Base-by-base conservation (phyloP, 345 rosid species). In the Brassica rapa region DNA sequence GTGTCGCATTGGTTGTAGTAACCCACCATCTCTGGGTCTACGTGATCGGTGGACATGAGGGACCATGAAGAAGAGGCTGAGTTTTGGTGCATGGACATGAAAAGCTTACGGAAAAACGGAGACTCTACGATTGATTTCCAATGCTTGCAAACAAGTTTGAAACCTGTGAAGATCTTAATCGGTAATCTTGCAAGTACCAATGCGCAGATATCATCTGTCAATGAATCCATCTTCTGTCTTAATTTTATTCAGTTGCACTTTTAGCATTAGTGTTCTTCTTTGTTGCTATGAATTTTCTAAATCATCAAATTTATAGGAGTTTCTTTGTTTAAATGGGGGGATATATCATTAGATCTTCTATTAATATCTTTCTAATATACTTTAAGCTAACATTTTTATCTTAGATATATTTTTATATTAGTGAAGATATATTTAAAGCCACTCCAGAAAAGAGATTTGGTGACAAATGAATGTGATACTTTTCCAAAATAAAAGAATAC, bases 91-190 rank as follows among this genome's bases (percentile, higher is more conserved):
- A 1, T 46, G 12, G 69, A 62, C 1, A 46, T 1, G 62, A 16
- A 73, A 30, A 30, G 32, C 14, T 63, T 59, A 2, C 25, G 53
- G 51, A 73, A 51, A 73, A 10, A 51, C 8, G 24, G 7, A 32
- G 77, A 64, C 30, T 64, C 63, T 1, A 64, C 1, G 21, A 62
- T 8, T 53, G 24, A 53, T 53, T 53, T 53, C 59, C 59, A 53
- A 10, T 53, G 23, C 59, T 15, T 53, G 59, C 77, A 73, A 64
- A 64, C 63, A 0, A 73, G 35, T 51, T 73, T 23, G 14, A 14
- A 11, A 73, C 6, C 5, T 49, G 77, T 63, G 69, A 43, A 2
- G 62, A 12, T 62, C 49, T 62, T 46, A 62, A 62, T 6, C 6
- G 69, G 76, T 10, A 72, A 27, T 61, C 41, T 61, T 16, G 59